Evolutionary conservation across 2,329 filamentous ascomycete genomes (phyloP).

Genomic region (Beauveria bassiana): DNA sequence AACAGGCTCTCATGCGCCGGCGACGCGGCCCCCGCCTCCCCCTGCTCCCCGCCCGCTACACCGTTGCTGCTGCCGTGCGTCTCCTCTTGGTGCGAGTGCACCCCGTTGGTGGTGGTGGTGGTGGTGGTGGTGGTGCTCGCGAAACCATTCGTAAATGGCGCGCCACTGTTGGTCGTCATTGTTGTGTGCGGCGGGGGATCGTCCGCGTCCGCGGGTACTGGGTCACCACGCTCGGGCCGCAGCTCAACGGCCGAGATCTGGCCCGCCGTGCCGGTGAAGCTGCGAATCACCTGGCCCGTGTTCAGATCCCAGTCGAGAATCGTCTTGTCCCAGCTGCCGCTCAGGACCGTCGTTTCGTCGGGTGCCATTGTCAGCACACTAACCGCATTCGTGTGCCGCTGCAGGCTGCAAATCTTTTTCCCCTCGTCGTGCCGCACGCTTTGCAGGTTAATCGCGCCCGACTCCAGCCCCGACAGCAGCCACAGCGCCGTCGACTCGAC

Average conservation of each 20-base stretch:
- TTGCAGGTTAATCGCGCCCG: conserved; percentile 86
- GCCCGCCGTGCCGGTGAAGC: conserved; percentile 67
- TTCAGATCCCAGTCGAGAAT: conserved; percentile 94
- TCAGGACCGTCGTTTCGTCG: conserved; percentile 81
- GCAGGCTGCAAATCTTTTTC: conserved; percentile 73
- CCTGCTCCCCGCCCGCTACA: conserved; percentile 27
- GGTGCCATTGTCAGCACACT: conserved; percentile 75
- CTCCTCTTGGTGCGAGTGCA: conserved; percentile 13
- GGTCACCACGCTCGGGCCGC: conserved; percentile 65
- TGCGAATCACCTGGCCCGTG: conserved; percentile 66
- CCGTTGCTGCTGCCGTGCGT: conserved; percentile 20
- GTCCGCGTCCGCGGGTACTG: conserved; percentile 66
- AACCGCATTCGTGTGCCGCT: conserved; percentile 83
- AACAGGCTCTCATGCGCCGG: conserved; percentile 77
- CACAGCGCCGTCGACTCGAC: conserved; percentile 85
- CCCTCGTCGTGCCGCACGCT: conserved; percentile 92
- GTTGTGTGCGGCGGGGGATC: conserved; percentile 50
- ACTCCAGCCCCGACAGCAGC: conserved; percentile 85
- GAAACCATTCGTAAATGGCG: conserved; percentile 34
- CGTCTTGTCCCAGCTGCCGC: conserved; percentile 93
- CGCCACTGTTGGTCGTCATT: conserved; percentile 67
- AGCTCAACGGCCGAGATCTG: conserved; percentile 88
- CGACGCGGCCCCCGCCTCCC: conserved; percentile 45
- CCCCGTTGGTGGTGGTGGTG: conserved; percentile 42
- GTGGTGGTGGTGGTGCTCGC: conserved; percentile 36